These are phyloP conservation scores for Colletotrichum cordylinicola DNA, from an alignment of 2,329 filamentous ascomycete species.

Conservation along the genomic window DNA sequence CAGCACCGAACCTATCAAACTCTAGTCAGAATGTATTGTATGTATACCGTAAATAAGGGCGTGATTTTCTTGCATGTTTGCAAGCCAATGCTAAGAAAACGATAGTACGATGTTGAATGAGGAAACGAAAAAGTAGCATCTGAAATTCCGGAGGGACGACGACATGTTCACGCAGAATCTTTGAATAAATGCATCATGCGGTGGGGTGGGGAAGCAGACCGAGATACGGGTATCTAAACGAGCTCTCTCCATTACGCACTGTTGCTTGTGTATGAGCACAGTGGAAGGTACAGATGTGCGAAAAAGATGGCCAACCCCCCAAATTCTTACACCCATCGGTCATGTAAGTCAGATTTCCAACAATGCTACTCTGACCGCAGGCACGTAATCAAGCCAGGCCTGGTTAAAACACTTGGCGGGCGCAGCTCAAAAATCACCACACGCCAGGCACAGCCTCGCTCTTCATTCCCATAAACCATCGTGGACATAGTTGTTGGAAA, in stretches of 20 bases:
- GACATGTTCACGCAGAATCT: not conserved
- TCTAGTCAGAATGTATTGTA: not conserved
- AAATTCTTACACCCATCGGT: not conserved
- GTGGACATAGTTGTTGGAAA: not conserved
- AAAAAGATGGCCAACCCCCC: not conserved
- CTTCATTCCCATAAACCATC: not conserved
- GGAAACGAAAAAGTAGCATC: not conserved
- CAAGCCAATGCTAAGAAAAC: not conserved
- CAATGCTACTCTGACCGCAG: not conserved
- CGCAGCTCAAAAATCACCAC: not conserved
- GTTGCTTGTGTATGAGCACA: not conserved
- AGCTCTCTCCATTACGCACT: not conserved
- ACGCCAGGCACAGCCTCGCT: not conserved
- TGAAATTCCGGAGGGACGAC: not conserved
- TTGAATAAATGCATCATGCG: not conserved
- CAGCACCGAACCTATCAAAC: not conserved
- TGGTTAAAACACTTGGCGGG: not conserved
- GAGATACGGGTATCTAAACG: not conserved
- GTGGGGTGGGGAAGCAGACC: not conserved
- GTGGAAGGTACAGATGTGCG: not conserved
- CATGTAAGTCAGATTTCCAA: not conserved
- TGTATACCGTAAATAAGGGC: not conserved
- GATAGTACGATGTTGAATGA: not conserved
- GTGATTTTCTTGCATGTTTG: not conserved
- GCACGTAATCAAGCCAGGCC: not conserved